phyloP scores from a whole-genome alignment of 768 basidiomycete genomes.

The Suillus hirtellus region DNA sequence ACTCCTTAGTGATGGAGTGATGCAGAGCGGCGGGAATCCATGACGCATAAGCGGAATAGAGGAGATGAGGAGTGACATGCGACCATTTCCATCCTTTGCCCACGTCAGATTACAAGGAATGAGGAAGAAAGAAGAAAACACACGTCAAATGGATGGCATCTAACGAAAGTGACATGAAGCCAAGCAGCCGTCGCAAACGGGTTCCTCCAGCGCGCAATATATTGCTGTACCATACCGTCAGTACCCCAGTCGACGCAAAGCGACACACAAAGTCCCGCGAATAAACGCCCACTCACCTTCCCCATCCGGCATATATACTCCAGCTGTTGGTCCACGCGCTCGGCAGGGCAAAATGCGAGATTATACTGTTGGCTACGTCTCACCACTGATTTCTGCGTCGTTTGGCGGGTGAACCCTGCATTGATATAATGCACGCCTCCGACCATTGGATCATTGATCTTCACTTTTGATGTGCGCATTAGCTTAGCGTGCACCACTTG shows the following conservation, averaged over 20 bases:
- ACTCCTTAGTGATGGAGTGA: constrained; percentile 25
- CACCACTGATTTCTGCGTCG: constrained; percentile 30
- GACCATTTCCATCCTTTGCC: constrained; percentile 36
- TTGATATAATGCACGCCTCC: constrained; percentile 29
- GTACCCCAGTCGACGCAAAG: neutral
- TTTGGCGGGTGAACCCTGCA: constrained; percentile 29
- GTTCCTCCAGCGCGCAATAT: constrained; percentile 38
- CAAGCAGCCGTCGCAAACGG: constrained; percentile 39
- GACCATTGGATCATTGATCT: constrained; percentile 18
- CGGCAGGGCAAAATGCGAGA: constrained; percentile 33
- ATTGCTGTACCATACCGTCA: constrained; percentile 28
- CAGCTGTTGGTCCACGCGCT: constrained; percentile 32
- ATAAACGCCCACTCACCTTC: constrained; percentile 20
- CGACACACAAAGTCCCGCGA: neutral
- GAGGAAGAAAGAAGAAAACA: constrained; percentile 10
- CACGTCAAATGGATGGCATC: constrained; percentile 38
- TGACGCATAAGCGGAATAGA: constrained; percentile 36
- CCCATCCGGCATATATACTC: constrained; percentile 38
- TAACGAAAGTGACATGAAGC: constrained; percentile 35
- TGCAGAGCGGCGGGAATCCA: constrained; percentile 33
- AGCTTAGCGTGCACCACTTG: constrained; percentile 31
- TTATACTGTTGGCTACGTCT: constrained; percentile 35
- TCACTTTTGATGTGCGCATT: constrained; percentile 34
- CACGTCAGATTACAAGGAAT: neutral
- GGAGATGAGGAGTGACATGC: constrained; percentile 34